Evolutionary conservation across 305 asterid species (phyloP).

Genomic region (Fraxinus albicans): DNA sequence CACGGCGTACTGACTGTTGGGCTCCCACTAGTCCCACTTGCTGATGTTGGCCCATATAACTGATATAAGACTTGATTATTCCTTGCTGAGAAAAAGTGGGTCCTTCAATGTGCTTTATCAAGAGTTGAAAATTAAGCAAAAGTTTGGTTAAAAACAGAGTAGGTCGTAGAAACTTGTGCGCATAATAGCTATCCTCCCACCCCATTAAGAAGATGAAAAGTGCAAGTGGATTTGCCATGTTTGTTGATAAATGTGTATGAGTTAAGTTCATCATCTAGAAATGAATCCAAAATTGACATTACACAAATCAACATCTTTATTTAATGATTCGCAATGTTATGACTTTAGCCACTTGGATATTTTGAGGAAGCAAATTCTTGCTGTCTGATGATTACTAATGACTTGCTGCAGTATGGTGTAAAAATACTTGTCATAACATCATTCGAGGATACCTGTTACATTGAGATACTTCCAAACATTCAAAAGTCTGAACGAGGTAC

Average conservation of each 20-base stretch:
- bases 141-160: background rate
- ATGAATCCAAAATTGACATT: background rate
- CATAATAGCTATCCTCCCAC: background rate
- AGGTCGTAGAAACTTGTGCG: background rate
- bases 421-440: slow-evolving; percentile 90
- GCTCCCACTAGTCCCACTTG: background rate
- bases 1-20: background rate
- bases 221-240: background rate
- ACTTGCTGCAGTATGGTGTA: slow-evolving; percentile 81
- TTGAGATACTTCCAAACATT: slow-evolving; percentile 76
- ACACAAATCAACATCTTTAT: background rate
- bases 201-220: background rate
- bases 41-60: background rate
- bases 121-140: background rate
- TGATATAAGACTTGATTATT: background rate
- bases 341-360: background rate
- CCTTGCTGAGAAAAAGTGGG: background rate
- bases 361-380: slow-evolving; percentile 8
- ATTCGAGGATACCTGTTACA: slow-evolving; percentile 91
- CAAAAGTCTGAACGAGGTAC: slow-evolving; percentile 94
- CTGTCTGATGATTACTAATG: slow-evolving; percentile 27
- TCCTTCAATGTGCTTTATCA: background rate
- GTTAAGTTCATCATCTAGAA: background rate
- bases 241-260: background rate
- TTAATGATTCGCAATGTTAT: background rate